Conservation (phyloP, 2,329 filamentous ascomycete genomes). For the Thyridium curvatum region DNA sequence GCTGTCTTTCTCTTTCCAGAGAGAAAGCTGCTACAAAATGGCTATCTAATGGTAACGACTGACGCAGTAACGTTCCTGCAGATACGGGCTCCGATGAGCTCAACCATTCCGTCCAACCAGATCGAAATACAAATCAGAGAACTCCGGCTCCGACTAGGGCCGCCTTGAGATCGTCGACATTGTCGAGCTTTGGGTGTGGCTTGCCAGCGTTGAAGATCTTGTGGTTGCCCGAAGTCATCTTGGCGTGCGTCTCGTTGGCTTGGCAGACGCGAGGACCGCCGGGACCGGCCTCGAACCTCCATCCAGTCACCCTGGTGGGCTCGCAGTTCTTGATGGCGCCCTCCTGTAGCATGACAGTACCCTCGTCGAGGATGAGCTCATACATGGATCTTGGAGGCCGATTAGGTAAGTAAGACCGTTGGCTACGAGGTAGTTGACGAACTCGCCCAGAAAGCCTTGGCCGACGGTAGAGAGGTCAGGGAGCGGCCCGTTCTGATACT, state of each 20-base stretch:
- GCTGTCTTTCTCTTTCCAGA: too few species aligned
- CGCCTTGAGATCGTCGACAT: not conserved
- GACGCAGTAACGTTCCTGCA: too few species aligned
- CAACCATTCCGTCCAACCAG: too few species aligned
- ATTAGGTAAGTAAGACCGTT: not conserved
- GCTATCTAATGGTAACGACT: too few species aligned
- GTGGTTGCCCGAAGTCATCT: not conserved
- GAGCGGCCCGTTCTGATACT: not conserved
- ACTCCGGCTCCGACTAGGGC: not conserved
- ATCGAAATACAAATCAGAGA: not conserved
- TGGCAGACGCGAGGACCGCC: not conserved
- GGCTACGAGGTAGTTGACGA: not conserved
- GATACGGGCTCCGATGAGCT: too few species aligned
- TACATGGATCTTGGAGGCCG: conserved; percentile 1
- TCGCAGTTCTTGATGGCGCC: not conserved
- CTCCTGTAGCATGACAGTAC: not conserved
- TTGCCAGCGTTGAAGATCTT: conserved; percentile 1
- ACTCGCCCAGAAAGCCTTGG: not conserved
- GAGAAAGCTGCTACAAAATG: too few species aligned
- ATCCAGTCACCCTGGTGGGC: not conserved
- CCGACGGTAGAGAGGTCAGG: not conserved
- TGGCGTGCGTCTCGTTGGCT: not conserved
- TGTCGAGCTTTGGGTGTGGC: not conserved
- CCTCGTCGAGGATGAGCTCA: conserved; percentile 1
- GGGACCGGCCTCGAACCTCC: not conserved